Percentiles rank a stretch among this genome's conserved stretches.
phyloP scores from a whole-genome alignment of 2,329 filamentous ascomycete genomes.

The Raffaelea ambrosiae region DNA sequence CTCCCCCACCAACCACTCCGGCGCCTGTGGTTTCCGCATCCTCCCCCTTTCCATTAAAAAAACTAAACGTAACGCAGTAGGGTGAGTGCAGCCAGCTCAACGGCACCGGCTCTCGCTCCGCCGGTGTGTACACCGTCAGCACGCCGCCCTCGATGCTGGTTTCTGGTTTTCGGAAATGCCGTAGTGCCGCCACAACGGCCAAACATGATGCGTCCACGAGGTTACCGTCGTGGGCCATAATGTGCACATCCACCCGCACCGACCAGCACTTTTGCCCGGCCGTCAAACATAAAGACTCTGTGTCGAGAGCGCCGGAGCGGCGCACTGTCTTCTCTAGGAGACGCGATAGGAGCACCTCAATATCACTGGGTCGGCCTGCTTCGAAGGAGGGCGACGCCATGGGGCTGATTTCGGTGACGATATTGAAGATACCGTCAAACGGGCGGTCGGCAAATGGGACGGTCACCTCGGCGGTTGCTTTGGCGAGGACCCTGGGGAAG shows the following conservation, averaged over 20 bases:
- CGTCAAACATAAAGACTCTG: constrained; percentile 88
- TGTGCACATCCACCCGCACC: constrained; percentile 83
- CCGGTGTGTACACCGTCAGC: constrained; percentile 73
- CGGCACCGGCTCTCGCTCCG: constrained; percentile 83
- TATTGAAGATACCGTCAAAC: constrained; percentile 92
- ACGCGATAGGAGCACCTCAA: constrained; percentile 77
- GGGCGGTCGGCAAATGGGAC: constrained; percentile 80
- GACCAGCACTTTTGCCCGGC: constrained; percentile 89
- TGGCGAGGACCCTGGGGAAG: constrained; percentile 61
- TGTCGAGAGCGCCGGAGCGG: constrained; percentile 84
- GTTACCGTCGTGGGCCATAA: constrained; percentile 85
- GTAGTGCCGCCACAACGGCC: constrained; percentile 76
- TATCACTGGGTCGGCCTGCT: constrained; percentile 71
- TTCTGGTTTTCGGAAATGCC: constrained; percentile 87
- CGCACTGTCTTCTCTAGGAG: constrained; percentile 91
- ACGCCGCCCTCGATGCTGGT: constrained; percentile 77
- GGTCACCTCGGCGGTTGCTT: constrained; percentile 81
- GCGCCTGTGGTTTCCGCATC: constrained; percentile 25
- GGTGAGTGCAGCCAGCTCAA: constrained; percentile 88
- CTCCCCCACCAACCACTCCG: too few species aligned
- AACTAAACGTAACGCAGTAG: constrained; percentile 83
- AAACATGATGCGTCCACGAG: constrained; percentile 80
- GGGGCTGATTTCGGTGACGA: constrained; percentile 81
- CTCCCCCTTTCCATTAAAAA: constrained; percentile 55
- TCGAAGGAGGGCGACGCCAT: constrained; percentile 91